Base-by-base conservation (phyloP, 2,329 filamentous ascomycete genomes). In the Thielaviopsis punctulata region DNA sequence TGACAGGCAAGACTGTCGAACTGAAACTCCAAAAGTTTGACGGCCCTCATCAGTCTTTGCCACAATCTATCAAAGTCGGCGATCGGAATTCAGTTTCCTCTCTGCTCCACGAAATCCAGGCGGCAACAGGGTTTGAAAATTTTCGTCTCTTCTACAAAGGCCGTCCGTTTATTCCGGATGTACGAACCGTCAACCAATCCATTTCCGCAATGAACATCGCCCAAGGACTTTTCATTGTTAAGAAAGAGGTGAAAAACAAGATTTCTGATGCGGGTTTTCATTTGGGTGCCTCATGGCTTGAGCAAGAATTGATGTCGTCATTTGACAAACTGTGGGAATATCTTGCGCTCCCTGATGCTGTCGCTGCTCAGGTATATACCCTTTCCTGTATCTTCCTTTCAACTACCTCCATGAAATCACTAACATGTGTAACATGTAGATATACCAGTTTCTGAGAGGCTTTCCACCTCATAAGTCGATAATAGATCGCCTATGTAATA, bases 261-360 rank as follows among this genome's bases (percentile, higher is more conserved):
- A 64, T 67, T 3, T 64, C 69, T 53, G 12, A 15, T n/a, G 21
- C 48, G 25, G 33, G 49, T 19, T 46, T 27, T 50, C 71, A 69
- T 56, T 72, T 66, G 49, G 77, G 68, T 48, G 75, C 69, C 46
- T 80, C 69, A 56, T 74, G 68, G 33, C 73, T 96, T 2, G 87
- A 96, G 62, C 73, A 77, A 12, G 85, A 90, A 59, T 80, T 96
- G 21, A 69, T 92, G 58, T 75, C 80, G 53, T 85, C 93, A 63
- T 94, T 95, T 60, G 76, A 86, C 51, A 80, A 90, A 56, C 68
- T 98, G 22, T 95, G 92, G 73, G 76, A 79, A 44, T 84, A 90
- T 60, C 72, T 96, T 51, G 79, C 80, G 57, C 76, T 89, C 67
- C 76, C 85, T 45, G 80, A 89, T 54, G 71, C 69, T 48, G 68